Evolutionary conservation across 805 yeast genomes (phyloP).

Genomic region (Saccharomyces eubayanus): DNA sequence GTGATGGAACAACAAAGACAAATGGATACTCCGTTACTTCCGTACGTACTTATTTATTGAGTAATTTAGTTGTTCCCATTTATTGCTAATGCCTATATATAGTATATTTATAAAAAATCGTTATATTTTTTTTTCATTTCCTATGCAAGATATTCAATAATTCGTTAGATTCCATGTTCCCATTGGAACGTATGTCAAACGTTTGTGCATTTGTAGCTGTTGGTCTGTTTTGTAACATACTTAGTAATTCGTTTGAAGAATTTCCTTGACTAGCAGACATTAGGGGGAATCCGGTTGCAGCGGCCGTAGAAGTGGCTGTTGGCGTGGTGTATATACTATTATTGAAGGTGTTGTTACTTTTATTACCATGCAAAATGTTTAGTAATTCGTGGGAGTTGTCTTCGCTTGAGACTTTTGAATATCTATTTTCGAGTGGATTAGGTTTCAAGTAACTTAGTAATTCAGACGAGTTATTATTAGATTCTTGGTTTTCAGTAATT

Average conservation of each 20-base stretch:
- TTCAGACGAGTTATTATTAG: neutral
- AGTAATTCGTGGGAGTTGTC: conserved; percentile 1
- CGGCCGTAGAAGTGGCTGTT: neutral
- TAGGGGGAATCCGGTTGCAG: neutral
- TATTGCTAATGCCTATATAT: neutral
- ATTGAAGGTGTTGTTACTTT: neutral
- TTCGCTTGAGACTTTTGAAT: neutral
- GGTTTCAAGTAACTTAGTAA: neutral
- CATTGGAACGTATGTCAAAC: neutral
- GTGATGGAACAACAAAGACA: neutral
- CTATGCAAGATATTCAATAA: conserved; percentile 21
- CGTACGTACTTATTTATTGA: neutral
- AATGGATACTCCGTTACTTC: neutral
- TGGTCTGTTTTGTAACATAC: conserved; percentile 2
- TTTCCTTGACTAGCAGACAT: neutral
- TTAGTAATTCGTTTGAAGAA: conserved; percentile 2
- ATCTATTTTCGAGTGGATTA: neutral
- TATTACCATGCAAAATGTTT: conserved; percentile 7
- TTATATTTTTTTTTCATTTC: neutral
- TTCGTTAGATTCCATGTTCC: conserved; percentile 16
- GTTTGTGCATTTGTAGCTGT: conserved; percentile 1
- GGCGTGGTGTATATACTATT: neutral
- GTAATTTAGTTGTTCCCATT: neutral
- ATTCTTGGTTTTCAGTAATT: neutral
- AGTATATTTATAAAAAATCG: neutral